phyloP scores from a whole-genome alignment of 306 rosid genomes.

The Vicia sativa region DNA sequence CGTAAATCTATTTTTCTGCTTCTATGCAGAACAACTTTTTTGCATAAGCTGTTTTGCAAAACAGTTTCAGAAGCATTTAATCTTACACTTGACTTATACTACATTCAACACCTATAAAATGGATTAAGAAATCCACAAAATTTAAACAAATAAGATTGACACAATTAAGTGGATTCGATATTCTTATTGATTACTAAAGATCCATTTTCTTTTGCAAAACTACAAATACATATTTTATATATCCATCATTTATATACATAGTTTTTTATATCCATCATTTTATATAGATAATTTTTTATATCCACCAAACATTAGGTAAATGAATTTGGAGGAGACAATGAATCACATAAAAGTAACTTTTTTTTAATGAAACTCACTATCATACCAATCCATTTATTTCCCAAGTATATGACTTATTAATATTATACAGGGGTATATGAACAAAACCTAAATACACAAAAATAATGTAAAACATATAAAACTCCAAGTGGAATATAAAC shows the following conservation, averaged over 20 bases:
- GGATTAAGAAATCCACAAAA: no score
- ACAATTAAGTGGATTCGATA: no score
- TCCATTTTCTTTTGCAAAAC: neutral
- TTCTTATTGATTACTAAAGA: no score
- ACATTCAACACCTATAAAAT: no score
- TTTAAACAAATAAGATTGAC: no score
- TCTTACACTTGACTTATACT: no score
- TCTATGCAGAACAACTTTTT: no score
- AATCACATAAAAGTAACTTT: slow-evolving; percentile 40
- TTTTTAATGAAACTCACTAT: slow-evolving; percentile 48
- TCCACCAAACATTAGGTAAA: slow-evolving; percentile 43
- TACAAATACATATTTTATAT: neutral
- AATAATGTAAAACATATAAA: slow-evolving; percentile 67
- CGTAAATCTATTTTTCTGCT: no score
- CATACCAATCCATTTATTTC: slow-evolving; percentile 69
- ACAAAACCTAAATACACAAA: slow-evolving; percentile 82
- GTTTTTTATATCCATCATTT: neutral
- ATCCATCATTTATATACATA: neutral
- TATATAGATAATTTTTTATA: neutral
- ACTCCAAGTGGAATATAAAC: slow-evolving; percentile 58
- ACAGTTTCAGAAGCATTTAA: no score
- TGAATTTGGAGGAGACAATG: slow-evolving; percentile 35
- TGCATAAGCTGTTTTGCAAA: no score
- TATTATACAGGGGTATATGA: slow-evolving; percentile 45
- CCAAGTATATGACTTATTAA: slow-evolving; percentile 43